Percentiles rank a stretch among this genome's conserved stretches.
Conservation (phyloP, 495 filamentous ascomycete genomes). For the Penicillium canariense region DNA sequence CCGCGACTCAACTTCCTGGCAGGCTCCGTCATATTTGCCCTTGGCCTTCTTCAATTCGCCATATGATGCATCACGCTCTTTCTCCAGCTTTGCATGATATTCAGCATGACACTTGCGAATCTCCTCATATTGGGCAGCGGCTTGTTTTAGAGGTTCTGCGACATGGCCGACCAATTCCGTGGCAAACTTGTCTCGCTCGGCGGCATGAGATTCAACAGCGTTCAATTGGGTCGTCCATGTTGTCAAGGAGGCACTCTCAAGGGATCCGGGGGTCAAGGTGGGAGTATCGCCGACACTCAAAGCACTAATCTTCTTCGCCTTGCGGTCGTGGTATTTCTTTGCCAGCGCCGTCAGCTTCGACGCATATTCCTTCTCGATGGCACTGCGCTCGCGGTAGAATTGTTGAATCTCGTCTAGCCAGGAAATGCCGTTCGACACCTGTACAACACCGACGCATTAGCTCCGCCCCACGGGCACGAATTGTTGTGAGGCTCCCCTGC, state of each 20-base stretch:
- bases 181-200: slow-evolving; percentile 82
- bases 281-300: slow-evolving; percentile 94
- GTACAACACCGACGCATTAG: slow-evolving; percentile 29
- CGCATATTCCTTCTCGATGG: slow-evolving; percentile 95
- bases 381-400: slow-evolving; percentile 93
- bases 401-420: slow-evolving; percentile 97
- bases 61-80: slow-evolving; percentile 80
- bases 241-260: slow-evolving; percentile 93
- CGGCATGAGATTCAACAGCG: slow-evolving; percentile 81
- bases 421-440: slow-evolving; percentile 78
- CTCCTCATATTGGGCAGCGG: slow-evolving; percentile 78
- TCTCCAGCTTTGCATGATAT: slow-evolving; percentile 82
- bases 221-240: slow-evolving; percentile 95
- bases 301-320: slow-evolving; percentile 81
- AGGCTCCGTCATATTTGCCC: slow-evolving; percentile 85
- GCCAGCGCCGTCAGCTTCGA: slow-evolving; percentile 80
- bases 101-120: slow-evolving; percentile 88
- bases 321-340: slow-evolving; percentile 96
- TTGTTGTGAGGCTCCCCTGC: slow-evolving; percentile 19
- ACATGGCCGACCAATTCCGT: slow-evolving; percentile 72
- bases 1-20: slow-evolving; percentile 91
- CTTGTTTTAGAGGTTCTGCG: slow-evolving; percentile 77
- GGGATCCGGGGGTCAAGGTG: slow-evolving; percentile 86
- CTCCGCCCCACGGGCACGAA: slow-evolving; percentile 17
- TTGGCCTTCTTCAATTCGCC: slow-evolving; percentile 87